Base-by-base conservation (phyloP, 2,329 filamentous ascomycete genomes). In the Ophiostoma quercus region DNA sequence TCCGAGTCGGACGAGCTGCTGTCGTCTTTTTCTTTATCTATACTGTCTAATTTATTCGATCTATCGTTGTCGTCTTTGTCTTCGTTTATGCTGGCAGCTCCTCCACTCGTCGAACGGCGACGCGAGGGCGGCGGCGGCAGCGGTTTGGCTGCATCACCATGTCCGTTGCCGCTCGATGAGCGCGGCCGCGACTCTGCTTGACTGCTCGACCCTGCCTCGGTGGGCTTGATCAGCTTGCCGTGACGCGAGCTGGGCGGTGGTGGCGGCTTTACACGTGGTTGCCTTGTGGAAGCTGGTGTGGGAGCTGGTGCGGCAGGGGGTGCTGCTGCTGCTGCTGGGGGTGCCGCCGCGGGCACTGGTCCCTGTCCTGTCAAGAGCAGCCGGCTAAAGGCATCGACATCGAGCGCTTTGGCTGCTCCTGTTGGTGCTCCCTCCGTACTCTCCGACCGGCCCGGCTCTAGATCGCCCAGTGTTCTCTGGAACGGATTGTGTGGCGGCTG, bases 361-460 rank as follows among this genome's bases (percentile, higher is more conserved):
- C 39, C 70, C 74, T 88, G 86, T 25, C 92, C 92, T 0, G 91
- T 95, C 80, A 95, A 82, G 66, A 95, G 83, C 72, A 95, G 79
- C 71, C 89, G 85, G 76, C 88, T 89, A 79, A 95, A 95, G 8
- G 91, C 88, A 76, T 92, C 88, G 0, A 94, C 92, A 76, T 95
- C 90, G 73, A 94, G 79, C 0, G 77, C 80, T 73, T 80, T 83
- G 9, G 79, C 74, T 76, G 80, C 68, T n/a, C 71, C 60, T 0
- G 70, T 75, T 74, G 67, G 29, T 60, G 47, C 5, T 2, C 29
- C n/a, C 3, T 57, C 75, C 43, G 65, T 41, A 3, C 22, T 6
- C 12, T 47, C 77, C 29, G 74, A 74, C 3, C 76, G 74, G 34
- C 77, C 77, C 71, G 69, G 12, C 9, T 86, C 84, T 68, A 85